Percentiles rank a stretch among this genome's conserved stretches.
These are phyloP conservation scores for Anisodus tanguticus DNA, from an alignment of 257 asterid genomes.

Conservation along the genomic window DNA sequence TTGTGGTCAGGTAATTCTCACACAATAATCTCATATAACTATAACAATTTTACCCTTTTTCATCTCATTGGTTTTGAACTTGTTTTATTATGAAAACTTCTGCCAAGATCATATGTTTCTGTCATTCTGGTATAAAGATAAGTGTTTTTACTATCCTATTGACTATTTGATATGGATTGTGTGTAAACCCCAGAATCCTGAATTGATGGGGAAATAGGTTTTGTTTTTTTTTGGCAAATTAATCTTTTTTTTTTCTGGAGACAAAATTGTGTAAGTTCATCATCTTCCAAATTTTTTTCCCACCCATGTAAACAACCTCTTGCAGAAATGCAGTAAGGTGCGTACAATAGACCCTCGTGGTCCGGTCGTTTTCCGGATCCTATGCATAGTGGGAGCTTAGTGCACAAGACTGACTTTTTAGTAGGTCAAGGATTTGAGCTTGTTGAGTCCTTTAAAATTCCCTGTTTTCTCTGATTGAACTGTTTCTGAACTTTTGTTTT, in stretches of 20 bases:
- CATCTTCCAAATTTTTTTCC: not conserved
- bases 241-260: not conserved
- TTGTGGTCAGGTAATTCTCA: conserved; percentile 25
- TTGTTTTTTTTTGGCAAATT: not conserved
- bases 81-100: not conserved
- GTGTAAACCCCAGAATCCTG: not conserved
- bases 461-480: not conserved
- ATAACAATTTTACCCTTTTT: not conserved
- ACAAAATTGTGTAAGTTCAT: not conserved
- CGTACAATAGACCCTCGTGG: too few relatives aligned
- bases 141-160: not conserved
- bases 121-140: not conserved
- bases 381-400: too few relatives aligned
- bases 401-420: too few relatives aligned
- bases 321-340: too few relatives aligned
- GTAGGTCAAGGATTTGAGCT: not conserved
- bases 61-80: not conserved
- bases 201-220: not conserved
- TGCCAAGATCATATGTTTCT: conserved; percentile 3
- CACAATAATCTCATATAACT: too few relatives aligned
- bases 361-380: too few relatives aligned
- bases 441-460: not conserved
- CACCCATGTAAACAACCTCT: too few relatives aligned
- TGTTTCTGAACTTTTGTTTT: not conserved
- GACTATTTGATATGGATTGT: not conserved